These are phyloP conservation scores for Citrullus amarus DNA, from an alignment of 306 rosid genomes.

Conservation along the genomic window DNA sequence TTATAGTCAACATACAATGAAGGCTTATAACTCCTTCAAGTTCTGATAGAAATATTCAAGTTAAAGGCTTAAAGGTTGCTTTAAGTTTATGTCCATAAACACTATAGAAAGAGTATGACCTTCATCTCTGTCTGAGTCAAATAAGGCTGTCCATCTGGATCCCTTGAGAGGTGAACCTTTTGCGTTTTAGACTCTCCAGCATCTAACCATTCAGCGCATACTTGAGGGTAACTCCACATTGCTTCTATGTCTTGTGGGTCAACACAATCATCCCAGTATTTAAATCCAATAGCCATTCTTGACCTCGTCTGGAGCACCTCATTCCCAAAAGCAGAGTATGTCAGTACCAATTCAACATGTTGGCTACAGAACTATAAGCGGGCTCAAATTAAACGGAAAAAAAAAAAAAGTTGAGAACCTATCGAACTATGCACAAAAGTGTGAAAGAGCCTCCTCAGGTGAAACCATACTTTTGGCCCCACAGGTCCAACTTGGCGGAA, in stretches of 20 bases:
- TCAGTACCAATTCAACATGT: not conserved
- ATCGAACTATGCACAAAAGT: not conserved
- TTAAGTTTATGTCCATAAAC: not conserved
- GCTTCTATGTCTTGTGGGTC: conserved; percentile 55
- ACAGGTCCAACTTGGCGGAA: not conserved
- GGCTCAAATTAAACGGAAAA: not conserved
- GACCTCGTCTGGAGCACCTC: conserved; percentile 13
- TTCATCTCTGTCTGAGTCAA: conserved; percentile 87
- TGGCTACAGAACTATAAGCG: not conserved
- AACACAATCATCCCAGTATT: conserved; percentile 73
- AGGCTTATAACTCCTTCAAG: not conserved
- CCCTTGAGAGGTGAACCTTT: conserved; percentile 75
- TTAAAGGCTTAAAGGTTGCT: not conserved
- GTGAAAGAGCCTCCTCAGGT: not conserved
- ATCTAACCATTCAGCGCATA: conserved; percentile 63
- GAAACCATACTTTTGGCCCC: not conserved
- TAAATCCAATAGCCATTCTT: conserved; percentile 44
- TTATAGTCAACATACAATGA: not conserved
- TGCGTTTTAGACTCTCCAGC: conserved; percentile 61
- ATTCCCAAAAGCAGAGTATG: conserved; percentile 8
- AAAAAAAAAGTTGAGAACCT: not conserved
- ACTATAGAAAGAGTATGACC: conserved; percentile 22
- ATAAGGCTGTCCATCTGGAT: conserved; percentile 87
- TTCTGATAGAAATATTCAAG: not conserved
- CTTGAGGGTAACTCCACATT: conserved; percentile 64